These are phyloP conservation scores for Claviceps quebecensis DNA, from an alignment of 2,329 filamentous ascomycete species.

Conservation along the genomic window DNA sequence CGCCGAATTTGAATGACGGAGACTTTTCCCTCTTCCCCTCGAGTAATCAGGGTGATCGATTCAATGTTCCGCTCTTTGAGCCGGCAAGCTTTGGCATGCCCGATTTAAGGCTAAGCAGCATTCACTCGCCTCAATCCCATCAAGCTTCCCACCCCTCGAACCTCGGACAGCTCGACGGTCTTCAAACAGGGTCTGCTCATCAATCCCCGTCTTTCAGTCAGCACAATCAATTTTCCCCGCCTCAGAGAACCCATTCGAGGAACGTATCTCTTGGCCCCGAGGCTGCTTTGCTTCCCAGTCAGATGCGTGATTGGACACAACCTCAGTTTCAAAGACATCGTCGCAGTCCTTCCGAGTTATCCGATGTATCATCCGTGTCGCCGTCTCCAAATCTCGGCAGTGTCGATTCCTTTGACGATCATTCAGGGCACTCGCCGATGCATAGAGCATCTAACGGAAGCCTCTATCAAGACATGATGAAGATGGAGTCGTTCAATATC, in stretches of 20 bases:
- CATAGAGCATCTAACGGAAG: slow-evolving; percentile 57
- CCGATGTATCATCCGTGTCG: slow-evolving; percentile 74
- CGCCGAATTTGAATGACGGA: slow-evolving; percentile 35
- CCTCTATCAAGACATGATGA: slow-evolving; percentile 65
- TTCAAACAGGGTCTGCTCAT: slow-evolving; percentile 33
- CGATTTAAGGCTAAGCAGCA: slow-evolving; percentile 37
- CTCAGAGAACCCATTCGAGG: slow-evolving; percentile 36
- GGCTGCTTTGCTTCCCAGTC: slow-evolving; percentile 39
- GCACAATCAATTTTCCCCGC: slow-evolving; percentile 40
- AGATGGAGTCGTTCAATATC: slow-evolving; percentile 68
- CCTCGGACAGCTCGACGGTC: slow-evolving; percentile 35
- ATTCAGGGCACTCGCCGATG: slow-evolving; percentile 63
- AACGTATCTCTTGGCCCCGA: slow-evolving; percentile 44
- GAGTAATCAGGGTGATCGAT: slow-evolving; percentile 39
- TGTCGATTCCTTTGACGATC: slow-evolving; percentile 65
- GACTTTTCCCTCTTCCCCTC: slow-evolving; percentile 55
- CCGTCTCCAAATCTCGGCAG: slow-evolving; percentile 71
- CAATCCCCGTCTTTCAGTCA: slow-evolving; percentile 45
- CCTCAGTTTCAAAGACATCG: slow-evolving; percentile 67
- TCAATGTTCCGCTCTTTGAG: slow-evolving; percentile 48
- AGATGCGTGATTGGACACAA: slow-evolving; percentile 38
- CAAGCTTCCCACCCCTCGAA: slow-evolving; percentile 44
- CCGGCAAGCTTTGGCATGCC: slow-evolving; percentile 27
- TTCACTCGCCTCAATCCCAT: slow-evolving; percentile 41
- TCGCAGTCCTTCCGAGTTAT: slow-evolving; percentile 78